phyloP scores from a whole-genome alignment of 495 filamentous ascomycete genomes.

The Cudoniella acicularis region DNA sequence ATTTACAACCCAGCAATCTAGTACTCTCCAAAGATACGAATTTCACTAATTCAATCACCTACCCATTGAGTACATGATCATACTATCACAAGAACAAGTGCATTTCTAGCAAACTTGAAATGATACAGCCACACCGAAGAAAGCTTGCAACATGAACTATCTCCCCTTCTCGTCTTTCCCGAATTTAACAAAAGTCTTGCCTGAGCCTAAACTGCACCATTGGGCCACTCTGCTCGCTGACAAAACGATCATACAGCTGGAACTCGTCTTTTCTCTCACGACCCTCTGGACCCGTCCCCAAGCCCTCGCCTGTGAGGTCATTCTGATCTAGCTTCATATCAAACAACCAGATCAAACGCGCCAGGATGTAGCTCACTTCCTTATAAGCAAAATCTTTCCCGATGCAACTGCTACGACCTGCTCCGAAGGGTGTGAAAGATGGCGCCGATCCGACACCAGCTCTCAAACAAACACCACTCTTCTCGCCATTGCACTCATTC shows the following conservation, averaged over 20 bases:
- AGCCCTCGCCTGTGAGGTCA: not conserved
- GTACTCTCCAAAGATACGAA: not conserved
- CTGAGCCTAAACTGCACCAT: not conserved
- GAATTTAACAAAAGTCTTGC: not conserved
- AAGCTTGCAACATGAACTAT: not conserved
- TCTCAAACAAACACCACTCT: not conserved
- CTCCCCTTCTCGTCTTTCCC: not conserved
- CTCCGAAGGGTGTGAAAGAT: not conserved
- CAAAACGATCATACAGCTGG: not conserved
- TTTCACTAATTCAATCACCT: not conserved
- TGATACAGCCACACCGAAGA: not conserved
- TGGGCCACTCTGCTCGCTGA: not conserved
- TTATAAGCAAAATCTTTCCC: not conserved
- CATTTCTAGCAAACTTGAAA: not conserved
- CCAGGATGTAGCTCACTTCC: not conserved
- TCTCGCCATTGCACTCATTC: not conserved
- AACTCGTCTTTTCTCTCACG: not conserved
- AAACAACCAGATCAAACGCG: not conserved
- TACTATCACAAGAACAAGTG: not conserved
- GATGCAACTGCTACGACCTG: not conserved
- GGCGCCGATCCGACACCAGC: not conserved
- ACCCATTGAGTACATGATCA: not conserved
- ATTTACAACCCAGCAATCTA: not conserved
- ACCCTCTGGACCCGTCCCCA: not conserved
- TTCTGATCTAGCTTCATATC: not conserved